Evolutionary conservation across 306 rosid species (phyloP).

Genomic region (Mucuna pruriens): DNA sequence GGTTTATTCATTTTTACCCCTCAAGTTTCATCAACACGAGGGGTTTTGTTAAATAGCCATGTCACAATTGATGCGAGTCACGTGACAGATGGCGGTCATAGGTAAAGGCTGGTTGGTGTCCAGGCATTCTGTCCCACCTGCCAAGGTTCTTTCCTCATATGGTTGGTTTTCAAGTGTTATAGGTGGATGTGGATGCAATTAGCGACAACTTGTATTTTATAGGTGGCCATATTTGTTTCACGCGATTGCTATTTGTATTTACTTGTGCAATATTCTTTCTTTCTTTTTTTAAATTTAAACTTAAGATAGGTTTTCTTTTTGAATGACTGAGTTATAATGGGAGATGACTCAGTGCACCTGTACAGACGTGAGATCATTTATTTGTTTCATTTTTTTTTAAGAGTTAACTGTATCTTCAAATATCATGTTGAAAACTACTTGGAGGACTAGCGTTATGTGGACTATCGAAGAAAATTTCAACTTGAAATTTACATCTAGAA

Average conservation of each 20-base stretch:
- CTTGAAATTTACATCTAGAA: not conserved
- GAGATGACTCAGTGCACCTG: slow-evolving; percentile 49
- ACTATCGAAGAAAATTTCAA: not conserved
- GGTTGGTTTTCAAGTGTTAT: slow-evolving; percentile 49
- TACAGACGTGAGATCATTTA: slow-evolving; percentile 46
- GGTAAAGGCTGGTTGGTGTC: slow-evolving; percentile 59
- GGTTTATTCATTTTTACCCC: slow-evolving; percentile 67
- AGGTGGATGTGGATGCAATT: slow-evolving; percentile 61
- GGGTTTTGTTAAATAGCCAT: slow-evolving; percentile 68
- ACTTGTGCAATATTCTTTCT: slow-evolving; percentile 40
- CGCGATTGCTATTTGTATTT: slow-evolving; percentile 49
- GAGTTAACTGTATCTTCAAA: slow-evolving; percentile 14
- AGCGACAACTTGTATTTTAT: slow-evolving; percentile 47
- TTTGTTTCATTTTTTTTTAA: slow-evolving; percentile 28
- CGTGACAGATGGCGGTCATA: slow-evolving; percentile 60
- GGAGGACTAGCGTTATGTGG: slow-evolving; percentile 4
- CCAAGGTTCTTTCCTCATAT: slow-evolving; percentile 44
- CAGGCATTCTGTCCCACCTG: slow-evolving; percentile 50
- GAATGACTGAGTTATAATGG: slow-evolving; percentile 39
- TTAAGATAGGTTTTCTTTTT: slow-evolving; percentile 26
- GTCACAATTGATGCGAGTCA: slow-evolving; percentile 44
- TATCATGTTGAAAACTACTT: not conserved
- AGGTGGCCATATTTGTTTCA: slow-evolving; percentile 53
- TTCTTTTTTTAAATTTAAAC: slow-evolving; percentile 32
- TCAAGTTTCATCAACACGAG: slow-evolving; percentile 72